These are phyloP conservation scores for Pulveroboletus sp. DNA, from an alignment of 768 basidiomycete genomes.

Conservation along the genomic window DNA sequence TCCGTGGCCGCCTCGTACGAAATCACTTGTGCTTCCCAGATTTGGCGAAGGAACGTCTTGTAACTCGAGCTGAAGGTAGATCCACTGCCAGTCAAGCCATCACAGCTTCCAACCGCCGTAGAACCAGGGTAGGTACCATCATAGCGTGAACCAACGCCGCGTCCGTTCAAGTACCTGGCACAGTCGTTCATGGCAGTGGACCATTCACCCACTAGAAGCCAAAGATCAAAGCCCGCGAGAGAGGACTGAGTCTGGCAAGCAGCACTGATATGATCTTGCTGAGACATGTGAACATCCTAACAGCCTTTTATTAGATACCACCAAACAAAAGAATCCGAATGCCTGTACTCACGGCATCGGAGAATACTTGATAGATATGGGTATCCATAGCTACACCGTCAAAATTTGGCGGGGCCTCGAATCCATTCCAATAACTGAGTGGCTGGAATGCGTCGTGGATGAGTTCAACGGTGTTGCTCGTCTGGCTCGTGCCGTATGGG, in stretches of 20 bases:
- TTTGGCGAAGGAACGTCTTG: constrained; percentile 76
- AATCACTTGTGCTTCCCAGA: constrained; percentile 81
- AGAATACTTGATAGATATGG: constrained; percentile 77
- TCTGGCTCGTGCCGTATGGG: constrained; percentile 39
- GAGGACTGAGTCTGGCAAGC: constrained; percentile 48
- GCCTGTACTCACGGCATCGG: constrained; percentile 40
- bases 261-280: constrained; percentile 52
- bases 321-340: not conserved
- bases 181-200: constrained; percentile 74
- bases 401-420: constrained; percentile 47
- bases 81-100: constrained; percentile 66
- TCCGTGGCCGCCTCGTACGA: constrained; percentile 58
- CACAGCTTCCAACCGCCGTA: constrained; percentile 66
- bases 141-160: constrained; percentile 63
- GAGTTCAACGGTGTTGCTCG: constrained; percentile 57
- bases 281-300: constrained; percentile 43
- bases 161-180: constrained; percentile 61
- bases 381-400: constrained; percentile 76
- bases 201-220: constrained; percentile 89
- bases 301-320: not conserved
- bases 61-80: constrained; percentile 69
- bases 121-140: constrained; percentile 64
- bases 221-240: constrained; percentile 56
- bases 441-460: constrained; percentile 80
- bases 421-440: constrained; percentile 64